Percentiles rank a stretch among this genome's conserved stretches.
Conservation (phyloP, 2,329 filamentous ascomycete species). For the Cladosporium sp. region DNA sequence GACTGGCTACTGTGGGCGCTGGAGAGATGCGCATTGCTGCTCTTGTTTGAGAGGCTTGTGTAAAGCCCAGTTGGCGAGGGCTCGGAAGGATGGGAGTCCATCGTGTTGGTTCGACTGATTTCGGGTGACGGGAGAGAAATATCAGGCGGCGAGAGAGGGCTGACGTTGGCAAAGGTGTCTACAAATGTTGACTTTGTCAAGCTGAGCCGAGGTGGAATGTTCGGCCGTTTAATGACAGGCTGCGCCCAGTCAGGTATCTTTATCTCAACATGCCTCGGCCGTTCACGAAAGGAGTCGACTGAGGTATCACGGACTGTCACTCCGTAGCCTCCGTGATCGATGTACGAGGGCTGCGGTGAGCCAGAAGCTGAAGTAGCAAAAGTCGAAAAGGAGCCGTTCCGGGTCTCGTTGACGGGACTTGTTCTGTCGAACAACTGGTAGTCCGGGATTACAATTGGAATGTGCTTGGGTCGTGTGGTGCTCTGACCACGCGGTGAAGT, state of each 20-base stretch:
- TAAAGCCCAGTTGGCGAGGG: slow-evolving; percentile 42
- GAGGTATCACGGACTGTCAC: slow-evolving; percentile 10
- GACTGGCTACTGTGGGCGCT: slow-evolving; percentile 45
- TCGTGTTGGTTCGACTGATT: slow-evolving; percentile 42
- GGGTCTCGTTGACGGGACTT: slow-evolving; percentile 13
- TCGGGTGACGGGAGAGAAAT: slow-evolving; percentile 42
- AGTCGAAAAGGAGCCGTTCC: slow-evolving; percentile 16
- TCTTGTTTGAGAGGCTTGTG: slow-evolving; percentile 31
- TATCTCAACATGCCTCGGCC: slow-evolving; percentile 46
- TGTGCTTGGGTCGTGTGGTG: slow-evolving; percentile 36
- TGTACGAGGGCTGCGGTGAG: slow-evolving; percentile 25
- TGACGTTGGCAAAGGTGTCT: slow-evolving; percentile 21
- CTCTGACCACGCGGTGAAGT: slow-evolving; percentile 18
- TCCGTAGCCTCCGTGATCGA: slow-evolving; percentile 10
- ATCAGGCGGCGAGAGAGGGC: slow-evolving; percentile 30
- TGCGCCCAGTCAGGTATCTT: slow-evolving; percentile 43
- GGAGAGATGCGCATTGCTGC: slow-evolving; percentile 34
- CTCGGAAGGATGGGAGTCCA: slow-evolving; percentile 43
- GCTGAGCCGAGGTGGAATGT: slow-evolving; percentile 28
- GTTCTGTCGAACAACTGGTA: slow-evolving; percentile 29
- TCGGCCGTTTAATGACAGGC: slow-evolving; percentile 37
- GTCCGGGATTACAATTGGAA: slow-evolving; percentile 41
- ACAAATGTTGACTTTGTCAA: slow-evolving; percentile 20
- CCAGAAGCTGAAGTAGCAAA: slow-evolving; percentile 17
- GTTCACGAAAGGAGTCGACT: slow-evolving; percentile 12